Percentiles rank a stretch among this genome's conserved stretches.
Conservation (phyloP, 495 filamentous ascomycete species). For the Pseudoneurospora amorphoporcata region DNA sequence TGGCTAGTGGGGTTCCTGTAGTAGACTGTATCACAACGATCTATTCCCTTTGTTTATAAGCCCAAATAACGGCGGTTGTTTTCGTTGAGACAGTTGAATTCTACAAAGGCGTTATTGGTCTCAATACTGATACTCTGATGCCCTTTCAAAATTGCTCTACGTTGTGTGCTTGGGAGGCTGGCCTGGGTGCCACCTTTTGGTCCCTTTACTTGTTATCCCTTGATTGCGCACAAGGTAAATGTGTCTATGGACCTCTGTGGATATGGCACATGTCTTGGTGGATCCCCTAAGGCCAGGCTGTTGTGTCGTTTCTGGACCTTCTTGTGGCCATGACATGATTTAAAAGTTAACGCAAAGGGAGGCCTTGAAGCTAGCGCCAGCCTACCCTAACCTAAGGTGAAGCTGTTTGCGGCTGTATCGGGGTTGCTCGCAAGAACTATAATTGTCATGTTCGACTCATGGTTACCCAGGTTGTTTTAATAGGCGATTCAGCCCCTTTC, state of each 20-base stretch:
- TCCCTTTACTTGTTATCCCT: not conserved
- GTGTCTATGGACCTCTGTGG: not conserved
- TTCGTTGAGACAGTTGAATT: not conserved
- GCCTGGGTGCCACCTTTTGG: not conserved
- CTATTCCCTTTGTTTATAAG: conserved; percentile 3
- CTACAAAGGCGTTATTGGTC: not conserved
- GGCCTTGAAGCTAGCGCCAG: not conserved
- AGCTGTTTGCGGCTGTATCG: not conserved
- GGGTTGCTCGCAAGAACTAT: not conserved
- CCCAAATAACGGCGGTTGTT: not conserved
- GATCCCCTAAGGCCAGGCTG: not conserved
- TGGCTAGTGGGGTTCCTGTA: not conserved
- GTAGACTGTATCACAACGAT: conserved; percentile 14
- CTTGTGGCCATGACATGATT: not conserved
- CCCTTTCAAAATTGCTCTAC: not conserved
- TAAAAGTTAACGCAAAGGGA: not conserved
- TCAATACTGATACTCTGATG: not conserved
- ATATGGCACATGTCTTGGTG: not conserved
- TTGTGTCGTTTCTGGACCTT: not conserved
- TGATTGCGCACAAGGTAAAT: not conserved
- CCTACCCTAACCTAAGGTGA: not conserved
- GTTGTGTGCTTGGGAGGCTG: not conserved
- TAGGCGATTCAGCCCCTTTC: not conserved
- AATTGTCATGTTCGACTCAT: not conserved
- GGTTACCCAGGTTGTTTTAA: not conserved